A percentile compares a stretch with the other conserved stretches of the same genome.
phyloP scores from a whole-genome alignment of 164 flowering plant species.

The Sextonia rubra region DNA sequence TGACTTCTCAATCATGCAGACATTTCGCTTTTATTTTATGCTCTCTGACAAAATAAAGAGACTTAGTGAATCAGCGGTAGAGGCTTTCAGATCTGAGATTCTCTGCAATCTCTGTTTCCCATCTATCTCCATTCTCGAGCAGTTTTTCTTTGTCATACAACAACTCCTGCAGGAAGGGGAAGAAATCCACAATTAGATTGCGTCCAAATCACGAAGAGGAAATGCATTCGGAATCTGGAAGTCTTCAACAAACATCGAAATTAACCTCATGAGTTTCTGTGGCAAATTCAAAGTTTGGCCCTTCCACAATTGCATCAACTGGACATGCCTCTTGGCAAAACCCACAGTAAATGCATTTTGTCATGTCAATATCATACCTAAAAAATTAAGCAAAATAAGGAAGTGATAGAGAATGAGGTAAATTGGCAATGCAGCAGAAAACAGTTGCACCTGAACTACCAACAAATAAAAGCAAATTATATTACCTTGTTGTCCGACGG shows the following conservation, averaged over 20 bases:
- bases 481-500: constrained; percentile 90
- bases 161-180: constrained; percentile 56
- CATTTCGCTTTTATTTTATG: background rate
- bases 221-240: background rate
- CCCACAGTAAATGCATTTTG: constrained; percentile 98
- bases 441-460: background rate
- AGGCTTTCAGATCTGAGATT: constrained; percentile 94
- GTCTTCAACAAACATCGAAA: background rate
- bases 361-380: constrained; percentile 99
- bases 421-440: background rate
- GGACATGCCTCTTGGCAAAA: constrained; percentile 99
- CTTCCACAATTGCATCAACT: constrained; percentile 99
- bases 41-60: too few relatives aligned
- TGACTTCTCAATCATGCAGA: background rate
- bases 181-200: background rate
- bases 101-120: constrained; percentile 99
- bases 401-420: constrained; percentile 2
- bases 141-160: constrained; percentile 96
- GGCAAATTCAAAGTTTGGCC: constrained; percentile 98
- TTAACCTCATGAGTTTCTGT: constrained; percentile 98
- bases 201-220: background rate
- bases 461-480: constrained; percentile 1
- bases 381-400: constrained; percentile 4
- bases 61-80: constrained; percentile 50
- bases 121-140: constrained; percentile 94